These are phyloP conservation scores for Neofusicoccum ribis DNA, from an alignment of 2,329 filamentous ascomycete genomes.

Conservation along the genomic window DNA sequence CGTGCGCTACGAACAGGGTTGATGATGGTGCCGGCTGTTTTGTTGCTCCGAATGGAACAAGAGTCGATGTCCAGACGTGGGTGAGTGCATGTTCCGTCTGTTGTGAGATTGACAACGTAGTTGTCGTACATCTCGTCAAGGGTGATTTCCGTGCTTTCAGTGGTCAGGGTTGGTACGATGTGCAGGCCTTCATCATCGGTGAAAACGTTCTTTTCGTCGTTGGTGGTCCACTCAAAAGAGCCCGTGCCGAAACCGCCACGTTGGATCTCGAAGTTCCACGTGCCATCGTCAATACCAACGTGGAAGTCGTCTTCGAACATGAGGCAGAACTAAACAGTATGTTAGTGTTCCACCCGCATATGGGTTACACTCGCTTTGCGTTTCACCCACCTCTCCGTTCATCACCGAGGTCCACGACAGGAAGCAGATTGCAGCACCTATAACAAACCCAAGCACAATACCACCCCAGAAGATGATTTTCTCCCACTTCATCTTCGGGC, in stretches of 20 bases:
- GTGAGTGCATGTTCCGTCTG: conserved; percentile 21
- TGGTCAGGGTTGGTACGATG: conserved; percentile 50
- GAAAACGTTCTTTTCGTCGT: conserved; percentile 49
- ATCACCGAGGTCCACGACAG: conserved; percentile 28
- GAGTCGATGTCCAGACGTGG: conserved; percentile 25
- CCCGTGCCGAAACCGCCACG: conserved; percentile 46
- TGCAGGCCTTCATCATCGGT: conserved; percentile 51
- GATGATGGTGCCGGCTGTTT: conserved; percentile 49
- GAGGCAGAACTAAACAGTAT: conserved; percentile 48
- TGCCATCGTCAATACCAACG: conserved; percentile 37
- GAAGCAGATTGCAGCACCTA: conserved; percentile 33
- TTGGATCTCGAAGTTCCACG: conserved; percentile 55
- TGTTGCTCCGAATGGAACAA: conserved; percentile 46
- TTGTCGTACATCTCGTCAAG: conserved; percentile 40
- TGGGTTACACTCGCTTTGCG: not conserved
- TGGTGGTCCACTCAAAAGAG: conserved; percentile 56
- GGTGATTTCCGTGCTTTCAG: conserved; percentile 38
- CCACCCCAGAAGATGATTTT: conserved; percentile 37
- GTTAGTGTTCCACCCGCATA: not conserved
- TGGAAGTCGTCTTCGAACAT: conserved; percentile 53
- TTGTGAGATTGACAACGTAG: conserved; percentile 46
- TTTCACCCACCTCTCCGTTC: not conserved
- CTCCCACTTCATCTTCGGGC: conserved; percentile 36
- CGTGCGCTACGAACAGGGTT: conserved; percentile 53
- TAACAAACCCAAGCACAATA: conserved; percentile 36